Conservation (phyloP, 768 basidiomycete genomes). For the Russula lepida region DNA sequence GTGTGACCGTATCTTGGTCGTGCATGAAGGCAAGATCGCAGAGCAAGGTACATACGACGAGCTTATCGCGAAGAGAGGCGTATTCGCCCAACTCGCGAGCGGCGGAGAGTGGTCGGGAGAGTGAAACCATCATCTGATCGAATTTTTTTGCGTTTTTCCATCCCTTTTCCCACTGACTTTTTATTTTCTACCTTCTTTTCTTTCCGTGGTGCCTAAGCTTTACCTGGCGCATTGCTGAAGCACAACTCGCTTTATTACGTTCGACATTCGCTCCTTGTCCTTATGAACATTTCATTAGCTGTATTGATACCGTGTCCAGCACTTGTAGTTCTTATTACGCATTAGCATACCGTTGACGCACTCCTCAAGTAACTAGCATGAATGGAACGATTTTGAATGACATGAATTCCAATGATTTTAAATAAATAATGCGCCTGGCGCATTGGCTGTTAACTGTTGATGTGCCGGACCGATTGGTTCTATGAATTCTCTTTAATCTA, state of each 20-base stretch:
- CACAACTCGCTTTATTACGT: background rate
- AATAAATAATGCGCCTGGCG: no score
- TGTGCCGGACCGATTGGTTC: no score
- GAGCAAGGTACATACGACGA: constrained; percentile 74
- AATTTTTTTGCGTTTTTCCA: background rate
- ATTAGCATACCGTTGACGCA: constrained; percentile 6
- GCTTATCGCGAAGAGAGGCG: constrained; percentile 56
- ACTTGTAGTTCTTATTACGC: background rate
- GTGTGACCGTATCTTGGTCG: constrained; percentile 83
- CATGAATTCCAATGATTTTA: background rate
- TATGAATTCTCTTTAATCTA: background rate
- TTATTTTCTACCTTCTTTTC: background rate
- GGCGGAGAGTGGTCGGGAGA: constrained; percentile 59
- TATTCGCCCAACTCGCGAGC: constrained; percentile 69
- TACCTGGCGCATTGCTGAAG: constrained; percentile 9
- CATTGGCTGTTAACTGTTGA: no score
- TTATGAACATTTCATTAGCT: background rate
- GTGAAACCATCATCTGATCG: background rate
- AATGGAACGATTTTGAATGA: constrained; percentile 16
- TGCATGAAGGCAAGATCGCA: constrained; percentile 66
- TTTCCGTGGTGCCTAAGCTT: background rate
- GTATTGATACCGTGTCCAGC: background rate
- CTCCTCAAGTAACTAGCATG: background rate
- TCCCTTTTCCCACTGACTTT: no score
- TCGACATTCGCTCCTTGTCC: constrained; percentile 10